A percentile compares a stretch with the other conserved stretches of the same genome.
Evolutionary conservation across 2,329 filamentous ascomycete species (phyloP).

Genomic region (Epichloe baconii): DNA sequence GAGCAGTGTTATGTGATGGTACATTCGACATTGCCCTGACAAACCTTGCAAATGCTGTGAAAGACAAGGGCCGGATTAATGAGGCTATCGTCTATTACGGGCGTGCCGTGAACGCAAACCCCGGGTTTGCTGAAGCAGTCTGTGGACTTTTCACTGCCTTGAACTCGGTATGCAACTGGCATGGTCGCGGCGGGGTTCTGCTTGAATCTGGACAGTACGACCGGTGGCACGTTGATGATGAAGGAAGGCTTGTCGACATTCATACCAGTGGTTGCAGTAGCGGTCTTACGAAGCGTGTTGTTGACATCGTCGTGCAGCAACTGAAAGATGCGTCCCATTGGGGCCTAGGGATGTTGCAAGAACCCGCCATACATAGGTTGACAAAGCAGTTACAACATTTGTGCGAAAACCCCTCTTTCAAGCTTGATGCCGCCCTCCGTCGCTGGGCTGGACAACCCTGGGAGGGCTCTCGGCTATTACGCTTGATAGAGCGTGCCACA

Average conservation of each 20-base stretch:
- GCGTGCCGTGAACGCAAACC: conserved; percentile 80
- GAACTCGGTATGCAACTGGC: conserved; percentile 95
- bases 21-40: conserved; percentile 94
- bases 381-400: conserved; percentile 31
- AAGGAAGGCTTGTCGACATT: conserved; percentile 70
- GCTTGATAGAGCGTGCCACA: conserved; percentile 75
- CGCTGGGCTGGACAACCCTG: conserved; percentile 64
- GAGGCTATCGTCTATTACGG: conserved; percentile 90
- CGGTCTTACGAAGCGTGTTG: conserved; percentile 81
- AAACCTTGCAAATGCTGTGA: conserved; percentile 93
- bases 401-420: conserved; percentile 21
- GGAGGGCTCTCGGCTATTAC: conserved; percentile 78
- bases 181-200: conserved; percentile 72
- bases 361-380: conserved; percentile 37
- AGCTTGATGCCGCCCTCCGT: conserved; percentile 28
- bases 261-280: conserved; percentile 45
- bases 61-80: conserved; percentile 83
- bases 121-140: conserved; percentile 91
- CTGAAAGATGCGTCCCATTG: conserved; percentile 74
- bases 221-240: conserved; percentile 83
- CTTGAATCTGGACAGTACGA: conserved; percentile 63
- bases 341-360: conserved; percentile 60
- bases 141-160: conserved; percentile 90
- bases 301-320: conserved; percentile 82
- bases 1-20: conserved; percentile 82